These are phyloP conservation scores for Mycena floridula DNA, from an alignment of 768 basidiomycete species.

Conservation along the genomic window DNA sequence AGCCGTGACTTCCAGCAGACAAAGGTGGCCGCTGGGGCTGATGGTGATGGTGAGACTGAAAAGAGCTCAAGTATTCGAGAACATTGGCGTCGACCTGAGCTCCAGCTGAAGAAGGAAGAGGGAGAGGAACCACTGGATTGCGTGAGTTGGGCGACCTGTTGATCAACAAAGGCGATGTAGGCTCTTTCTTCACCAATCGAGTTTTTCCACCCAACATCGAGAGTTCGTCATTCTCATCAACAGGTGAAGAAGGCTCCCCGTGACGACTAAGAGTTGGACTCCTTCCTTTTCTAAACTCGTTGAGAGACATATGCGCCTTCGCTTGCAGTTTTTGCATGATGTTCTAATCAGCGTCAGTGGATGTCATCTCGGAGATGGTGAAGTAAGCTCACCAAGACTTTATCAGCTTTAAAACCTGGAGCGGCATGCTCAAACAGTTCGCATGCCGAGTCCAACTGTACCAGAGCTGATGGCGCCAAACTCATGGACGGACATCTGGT, in stretches of 20 bases:
- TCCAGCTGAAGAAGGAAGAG: conserved; percentile 44
- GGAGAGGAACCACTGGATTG: conserved; percentile 69
- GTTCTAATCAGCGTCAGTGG: conserved; percentile 28
- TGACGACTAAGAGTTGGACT: conserved; percentile 35
- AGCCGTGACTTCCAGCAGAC: conserved; percentile 1
- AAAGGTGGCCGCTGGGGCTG: conserved; percentile 2
- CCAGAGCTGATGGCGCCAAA: conserved; percentile 66
- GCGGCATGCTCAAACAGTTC: conserved; percentile 70
- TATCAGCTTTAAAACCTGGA: conserved; percentile 53
- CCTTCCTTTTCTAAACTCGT: conserved; percentile 58
- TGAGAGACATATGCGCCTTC: conserved; percentile 59
- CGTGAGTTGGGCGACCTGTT: conserved; percentile 67
- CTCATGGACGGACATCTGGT: conserved; percentile 78
- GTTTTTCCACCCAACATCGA: conserved; percentile 61
- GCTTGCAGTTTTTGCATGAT: conserved; percentile 61
- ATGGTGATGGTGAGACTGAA: conserved; percentile 24
- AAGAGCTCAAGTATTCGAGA: conserved; percentile 63
- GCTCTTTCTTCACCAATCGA: conserved; percentile 58
- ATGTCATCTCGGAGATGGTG: neutral
- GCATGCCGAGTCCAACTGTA: conserved; percentile 70
- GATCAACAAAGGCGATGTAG: conserved; percentile 44
- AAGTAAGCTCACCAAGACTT: conserved; percentile 48
- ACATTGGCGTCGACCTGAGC: conserved; percentile 56
- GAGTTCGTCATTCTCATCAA: conserved; percentile 57
- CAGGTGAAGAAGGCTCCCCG: conserved; percentile 34